Base-by-base conservation (phyloP, 176 grass and related monocot species). In the Eleusine indica region DNA sequence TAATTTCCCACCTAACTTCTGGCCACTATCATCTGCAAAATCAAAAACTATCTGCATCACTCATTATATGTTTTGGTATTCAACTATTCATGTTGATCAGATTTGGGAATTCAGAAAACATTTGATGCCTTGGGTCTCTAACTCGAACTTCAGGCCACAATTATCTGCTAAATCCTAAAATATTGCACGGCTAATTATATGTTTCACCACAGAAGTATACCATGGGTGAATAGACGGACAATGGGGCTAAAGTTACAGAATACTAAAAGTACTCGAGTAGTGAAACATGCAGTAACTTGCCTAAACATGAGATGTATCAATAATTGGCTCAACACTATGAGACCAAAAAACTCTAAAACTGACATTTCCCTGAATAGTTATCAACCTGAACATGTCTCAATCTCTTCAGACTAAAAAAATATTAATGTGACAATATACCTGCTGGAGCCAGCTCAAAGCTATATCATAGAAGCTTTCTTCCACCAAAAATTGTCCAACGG, bases 391-490 rank as follows among this genome's bases (percentile, higher is more conserved):
- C 57, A 78, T 73, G 17, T 32, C 13, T 42, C 52, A 78, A 3
- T 2, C 51, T 75, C 9, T 81, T 81, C 48, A 68, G 51, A 71
- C 9, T 70, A 62, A 4, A 85, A 72, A 47, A 90, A 76, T 35
- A 53, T 42, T 38, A 40, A 82, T 39, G 83, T 80, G 67, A 60
- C 68, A 69, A 44, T 60, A 70, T 90, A 96, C 96, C 96, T 99
- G 96, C 82, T 99, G 93, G 73, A 99, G 93, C 96, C 96, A 99
- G 49, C 52, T 83, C 52, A 99, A 83, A 81, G 96, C 93, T 71
- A 96, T 87, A 73, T 96, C 96, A 81, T 90, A 99, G 63, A 94
- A 99, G 77, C 77, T 96, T 68, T 99, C 91, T 83, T 99, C 96
- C 54, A 94, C 75, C 39, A 99, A 83, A 75, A 96, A 91, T 58